Percentiles rank a stretch among this genome's conserved stretches.
Evolutionary conservation across 2,329 filamentous ascomycete genomes (phyloP).

Genomic region (Penicillium paneum): DNA sequence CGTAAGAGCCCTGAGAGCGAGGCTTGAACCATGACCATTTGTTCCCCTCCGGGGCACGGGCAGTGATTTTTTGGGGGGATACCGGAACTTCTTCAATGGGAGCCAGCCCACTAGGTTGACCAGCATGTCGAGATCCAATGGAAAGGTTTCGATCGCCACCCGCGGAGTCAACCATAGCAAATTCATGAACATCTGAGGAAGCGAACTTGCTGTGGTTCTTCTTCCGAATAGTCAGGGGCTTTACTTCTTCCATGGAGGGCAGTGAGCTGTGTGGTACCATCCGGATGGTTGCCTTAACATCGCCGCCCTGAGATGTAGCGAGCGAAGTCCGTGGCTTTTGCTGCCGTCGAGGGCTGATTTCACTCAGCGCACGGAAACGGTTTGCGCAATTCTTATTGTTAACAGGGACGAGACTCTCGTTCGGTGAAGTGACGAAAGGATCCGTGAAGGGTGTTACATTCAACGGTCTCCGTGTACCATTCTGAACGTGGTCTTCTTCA

Average conservation of each 20-base stretch:
- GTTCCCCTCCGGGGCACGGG: conserved; percentile 30
- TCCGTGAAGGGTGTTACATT: conserved; percentile 17
- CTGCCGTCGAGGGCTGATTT: conserved; percentile 11
- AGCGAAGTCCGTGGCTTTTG: conserved; percentile 7
- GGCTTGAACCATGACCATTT: conserved; percentile 50
- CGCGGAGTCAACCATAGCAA: neutral
- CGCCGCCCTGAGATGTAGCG: conserved; percentile 1
- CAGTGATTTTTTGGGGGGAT: conserved; percentile 28
- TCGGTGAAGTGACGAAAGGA: conserved; percentile 12
- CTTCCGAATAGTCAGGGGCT: conserved; percentile 57
- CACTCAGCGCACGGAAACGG: conserved; percentile 9
- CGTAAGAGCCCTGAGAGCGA: conserved; percentile 28
- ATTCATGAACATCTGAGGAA: neutral
- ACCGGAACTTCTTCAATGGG: conserved; percentile 44
- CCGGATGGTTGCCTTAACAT: conserved; percentile 51
- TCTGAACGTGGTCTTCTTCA: conserved; percentile 35
- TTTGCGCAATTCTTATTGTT: conserved; percentile 50
- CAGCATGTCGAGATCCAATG: conserved; percentile 25
- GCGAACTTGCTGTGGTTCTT: conserved; percentile 15
- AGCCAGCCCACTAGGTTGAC: conserved; percentile 33
- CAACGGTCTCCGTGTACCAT: neutral
- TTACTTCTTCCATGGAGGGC: conserved; percentile 44
- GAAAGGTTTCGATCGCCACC: conserved; percentile 13
- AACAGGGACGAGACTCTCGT: conserved; percentile 43
- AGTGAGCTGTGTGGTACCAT: conserved; percentile 54